A percentile compares a stretch with the other conserved stretches of the same genome.
These are phyloP conservation scores for Larix kaempferi DNA, from an alignment of 75 land plant species.

Conservation along the genomic window DNA sequence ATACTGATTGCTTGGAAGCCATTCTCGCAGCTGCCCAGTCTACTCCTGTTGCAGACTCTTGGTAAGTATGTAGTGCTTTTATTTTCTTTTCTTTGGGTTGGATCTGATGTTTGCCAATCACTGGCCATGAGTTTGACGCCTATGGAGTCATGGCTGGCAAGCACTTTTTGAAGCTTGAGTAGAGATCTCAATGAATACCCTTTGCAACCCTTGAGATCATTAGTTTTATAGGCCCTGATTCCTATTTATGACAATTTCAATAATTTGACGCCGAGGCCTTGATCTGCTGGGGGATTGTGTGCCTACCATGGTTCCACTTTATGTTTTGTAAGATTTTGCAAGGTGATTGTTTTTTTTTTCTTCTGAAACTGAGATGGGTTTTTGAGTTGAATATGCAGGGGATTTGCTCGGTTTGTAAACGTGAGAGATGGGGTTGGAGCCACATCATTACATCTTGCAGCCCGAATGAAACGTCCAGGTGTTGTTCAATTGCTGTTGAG, in stretches of 20 bases:
- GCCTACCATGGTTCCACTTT: neutral
- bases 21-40: slow-evolving; percentile 66
- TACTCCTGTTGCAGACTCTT: slow-evolving; percentile 64
- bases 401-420: slow-evolving; percentile 78
- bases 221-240: neutral
- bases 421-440: slow-evolving; percentile 81
- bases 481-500: slow-evolving; percentile 65
- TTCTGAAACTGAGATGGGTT: neutral
- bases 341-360: neutral
- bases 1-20: slow-evolving; percentile 63
- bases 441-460: slow-evolving; percentile 81
- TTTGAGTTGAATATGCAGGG: slow-evolving; percentile 47
- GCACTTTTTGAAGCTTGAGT: too few relatives aligned
- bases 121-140: neutral
- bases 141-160: neutral
- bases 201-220: neutral
- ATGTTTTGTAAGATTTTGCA: neutral
- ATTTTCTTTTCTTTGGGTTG: too few relatives aligned
- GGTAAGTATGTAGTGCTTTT: slow-evolving; percentile 34
- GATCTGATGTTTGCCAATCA: neutral
- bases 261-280: neutral
- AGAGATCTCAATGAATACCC: neutral
- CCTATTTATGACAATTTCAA: neutral
- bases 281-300: neutral
- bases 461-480: slow-evolving; percentile 49